These are phyloP conservation scores for Capsella bursapastoris DNA, from an alignment of 345 rosid genomes.

Conservation along the genomic window DNA sequence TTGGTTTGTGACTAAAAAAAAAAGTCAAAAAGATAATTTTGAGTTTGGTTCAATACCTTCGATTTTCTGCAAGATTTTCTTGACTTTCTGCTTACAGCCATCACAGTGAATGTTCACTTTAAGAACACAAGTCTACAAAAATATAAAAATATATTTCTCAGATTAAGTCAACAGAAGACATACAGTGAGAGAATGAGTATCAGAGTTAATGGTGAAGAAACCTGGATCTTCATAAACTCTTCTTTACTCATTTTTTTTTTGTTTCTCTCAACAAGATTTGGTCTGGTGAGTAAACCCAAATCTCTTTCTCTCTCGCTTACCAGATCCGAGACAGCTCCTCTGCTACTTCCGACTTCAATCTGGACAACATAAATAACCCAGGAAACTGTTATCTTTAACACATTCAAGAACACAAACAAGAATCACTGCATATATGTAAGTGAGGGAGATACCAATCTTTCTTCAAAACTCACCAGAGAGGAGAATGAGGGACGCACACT, in stretches of 20 bases:
- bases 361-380: slow-evolving; percentile 17
- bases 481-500: slow-evolving; percentile 31
- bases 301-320: slow-evolving; percentile 23
- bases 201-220: slow-evolving; percentile 30
- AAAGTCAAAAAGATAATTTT: slow-evolving; percentile 18
- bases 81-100: slow-evolving; percentile 92
- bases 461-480: slow-evolving; percentile 25
- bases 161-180: slow-evolving; percentile 1
- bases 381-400: background rate
- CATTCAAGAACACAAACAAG: slow-evolving; percentile 22
- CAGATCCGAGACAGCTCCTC: slow-evolving; percentile 58
- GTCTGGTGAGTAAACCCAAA: slow-evolving; percentile 19
- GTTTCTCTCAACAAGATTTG: background rate
- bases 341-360: slow-evolving; percentile 22
- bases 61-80: slow-evolving; percentile 90
- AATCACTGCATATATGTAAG: background rate
- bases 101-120: slow-evolving; percentile 98
- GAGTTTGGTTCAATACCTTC: slow-evolving; percentile 56
- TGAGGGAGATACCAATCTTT: slow-evolving; percentile 27
- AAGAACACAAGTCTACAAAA: slow-evolving; percentile 90
- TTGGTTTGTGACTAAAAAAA: slow-evolving; percentile 1
- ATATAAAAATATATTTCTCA: background rate
- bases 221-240: slow-evolving; percentile 98
- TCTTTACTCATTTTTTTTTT: slow-evolving; percentile 86
- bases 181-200: slow-evolving; percentile 1